A percentile compares a stretch with the other conserved stretches of the same genome.
These are phyloP conservation scores for Takashimella koratensis DNA, from an alignment of 1,284 basidiomycete genomes.

Conservation along the genomic window DNA sequence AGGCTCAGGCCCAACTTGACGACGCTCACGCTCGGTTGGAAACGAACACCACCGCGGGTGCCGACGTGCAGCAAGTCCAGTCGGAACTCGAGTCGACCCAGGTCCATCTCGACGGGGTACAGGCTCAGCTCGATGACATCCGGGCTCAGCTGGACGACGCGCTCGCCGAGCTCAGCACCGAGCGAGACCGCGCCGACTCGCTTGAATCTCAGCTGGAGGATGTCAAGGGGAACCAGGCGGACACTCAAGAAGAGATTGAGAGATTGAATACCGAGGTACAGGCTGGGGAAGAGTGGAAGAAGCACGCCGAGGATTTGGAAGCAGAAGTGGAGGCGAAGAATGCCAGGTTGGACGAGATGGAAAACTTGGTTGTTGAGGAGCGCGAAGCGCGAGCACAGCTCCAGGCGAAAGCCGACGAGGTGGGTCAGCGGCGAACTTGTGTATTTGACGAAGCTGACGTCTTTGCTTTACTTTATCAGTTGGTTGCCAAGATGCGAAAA, in stretches of 20 bases:
- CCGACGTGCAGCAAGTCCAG: neutral
- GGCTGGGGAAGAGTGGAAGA: neutral
- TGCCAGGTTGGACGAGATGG: slow-evolving; percentile 8
- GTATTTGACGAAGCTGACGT: slow-evolving; percentile 3
- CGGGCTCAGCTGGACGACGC: slow-evolving; percentile 4
- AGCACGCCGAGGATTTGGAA: slow-evolving; percentile 3
- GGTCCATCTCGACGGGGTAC: neutral
- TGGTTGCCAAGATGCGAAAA: too few species aligned
- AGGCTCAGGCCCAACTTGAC: slow-evolving; percentile 9
- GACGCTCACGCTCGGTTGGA: too few species aligned
- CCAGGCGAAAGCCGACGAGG: slow-evolving; percentile 3
- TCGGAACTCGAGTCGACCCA: neutral
- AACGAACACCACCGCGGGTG: too few species aligned
- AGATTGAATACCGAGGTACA: slow-evolving; percentile 2
- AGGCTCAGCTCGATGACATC: slow-evolving; percentile 5
- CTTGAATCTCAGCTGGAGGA: slow-evolving; percentile 10
- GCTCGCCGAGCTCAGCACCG: neutral
- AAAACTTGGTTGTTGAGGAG: slow-evolving; percentile 14
- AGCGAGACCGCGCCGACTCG: slow-evolving; percentile 1
- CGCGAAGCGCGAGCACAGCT: slow-evolving; percentile 46
- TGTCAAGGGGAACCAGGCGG: slow-evolving; percentile 14
- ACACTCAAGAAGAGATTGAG: slow-evolving; percentile 26
- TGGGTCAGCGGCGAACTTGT: neutral
- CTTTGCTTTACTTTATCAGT: too few species aligned
- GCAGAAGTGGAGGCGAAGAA: neutral